Evolutionary conservation across 208 protist genomes (phyloP).

Genomic region (Perkinsela sp.): DNA sequence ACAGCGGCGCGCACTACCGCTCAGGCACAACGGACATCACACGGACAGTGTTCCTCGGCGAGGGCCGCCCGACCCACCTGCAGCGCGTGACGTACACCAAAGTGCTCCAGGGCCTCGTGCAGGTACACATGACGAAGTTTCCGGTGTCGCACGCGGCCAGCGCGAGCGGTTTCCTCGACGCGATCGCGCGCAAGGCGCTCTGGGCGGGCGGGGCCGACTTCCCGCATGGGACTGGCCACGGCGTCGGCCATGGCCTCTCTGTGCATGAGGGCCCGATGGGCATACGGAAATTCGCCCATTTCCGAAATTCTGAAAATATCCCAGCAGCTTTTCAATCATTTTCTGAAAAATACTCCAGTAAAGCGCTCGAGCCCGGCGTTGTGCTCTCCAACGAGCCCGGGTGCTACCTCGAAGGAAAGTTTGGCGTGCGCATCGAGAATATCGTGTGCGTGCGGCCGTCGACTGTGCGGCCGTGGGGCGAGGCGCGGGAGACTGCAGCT

Average conservation of each 20-base stretch:
- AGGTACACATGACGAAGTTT: not conserved
- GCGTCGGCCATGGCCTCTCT: not conserved
- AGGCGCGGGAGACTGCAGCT: too few species aligned
- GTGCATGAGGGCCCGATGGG: not conserved
- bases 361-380: not conserved
- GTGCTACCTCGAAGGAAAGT: not conserved
- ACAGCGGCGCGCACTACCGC: not conserved
- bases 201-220: not conserved
- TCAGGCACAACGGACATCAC: not conserved
- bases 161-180: not conserved
- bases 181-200: not conserved
- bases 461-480: not conserved
- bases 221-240: not conserved
- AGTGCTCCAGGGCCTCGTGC: not conserved
- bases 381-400: not conserved
- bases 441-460: not conserved
- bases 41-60: not conserved
- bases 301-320: not conserved
- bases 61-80: not conserved
- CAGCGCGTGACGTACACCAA: not conserved
- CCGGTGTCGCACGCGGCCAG: not conserved
- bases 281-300: not conserved
- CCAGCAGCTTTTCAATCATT: not conserved
- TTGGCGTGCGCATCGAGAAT: not conserved
- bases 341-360: not conserved